phyloP scores from a whole-genome alignment of 768 basidiomycete species.

The Bullera alba region DNA sequence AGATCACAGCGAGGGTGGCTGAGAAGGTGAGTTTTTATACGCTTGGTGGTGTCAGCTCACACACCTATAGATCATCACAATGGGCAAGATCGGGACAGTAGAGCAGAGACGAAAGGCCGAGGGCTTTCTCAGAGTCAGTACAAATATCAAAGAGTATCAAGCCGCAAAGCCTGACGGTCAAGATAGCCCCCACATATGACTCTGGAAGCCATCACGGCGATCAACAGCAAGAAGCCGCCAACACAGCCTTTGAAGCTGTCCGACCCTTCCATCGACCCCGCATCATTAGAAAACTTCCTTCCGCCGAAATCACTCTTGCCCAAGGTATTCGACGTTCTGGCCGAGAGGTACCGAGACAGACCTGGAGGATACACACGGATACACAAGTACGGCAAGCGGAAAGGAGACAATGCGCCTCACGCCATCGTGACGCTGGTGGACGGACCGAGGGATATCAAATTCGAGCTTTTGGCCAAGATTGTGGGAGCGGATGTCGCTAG shows the following conservation, averaged over 20 bases:
- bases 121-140: slow-evolving; percentile 62
- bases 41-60: slow-evolving; percentile 35
- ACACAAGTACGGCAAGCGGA: slow-evolving; percentile 79
- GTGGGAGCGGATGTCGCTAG: slow-evolving; percentile 64
- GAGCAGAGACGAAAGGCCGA: slow-evolving; percentile 65
- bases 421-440: slow-evolving; percentile 94
- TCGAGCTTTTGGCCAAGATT: slow-evolving; percentile 79
- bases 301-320: slow-evolving; percentile 50
- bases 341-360: slow-evolving; percentile 68
- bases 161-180: not conserved
- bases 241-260: no score
- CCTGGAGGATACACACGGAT: slow-evolving; percentile 94
- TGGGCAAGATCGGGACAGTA: slow-evolving; percentile 76
- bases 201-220: no score
- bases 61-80: slow-evolving; percentile 60
- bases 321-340: slow-evolving; percentile 76
- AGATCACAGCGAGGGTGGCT: slow-evolving; percentile 80
- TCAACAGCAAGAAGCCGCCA: no score
- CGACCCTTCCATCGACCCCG: no score
- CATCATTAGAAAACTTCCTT: slow-evolving; percentile 56
- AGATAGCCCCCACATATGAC: not conserved
- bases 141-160: not conserved
- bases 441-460: slow-evolving; percentile 77
- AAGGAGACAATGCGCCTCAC: slow-evolving; percentile 85
- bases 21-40: slow-evolving; percentile 62